Base-by-base conservation (phyloP, 2,329 filamentous ascomycete species). In the Fusarium bulbicola region DNA sequence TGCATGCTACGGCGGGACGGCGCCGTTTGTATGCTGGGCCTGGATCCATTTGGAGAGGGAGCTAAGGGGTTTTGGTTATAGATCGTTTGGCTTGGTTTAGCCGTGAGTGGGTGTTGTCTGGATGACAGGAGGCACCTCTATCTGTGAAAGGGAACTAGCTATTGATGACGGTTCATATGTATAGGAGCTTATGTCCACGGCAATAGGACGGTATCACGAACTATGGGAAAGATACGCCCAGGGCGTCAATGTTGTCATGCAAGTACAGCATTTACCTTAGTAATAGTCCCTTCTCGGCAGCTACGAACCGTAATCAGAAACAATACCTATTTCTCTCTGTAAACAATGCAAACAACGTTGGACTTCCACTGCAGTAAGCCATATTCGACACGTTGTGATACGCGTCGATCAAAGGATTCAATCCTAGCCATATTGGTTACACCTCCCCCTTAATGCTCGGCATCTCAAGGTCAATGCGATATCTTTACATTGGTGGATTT, bases 1-100 rank as follows among this genome's bases (percentile, higher is more conserved):
- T 60, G 45, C 58, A 60, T 13, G 58, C 58, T 42, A 60, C 46
- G 13, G 58, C 58, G 18, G 58, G 58, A 60, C 58, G 58, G 7
- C 58, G 58, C 18, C 58, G 58, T 60, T 52, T 60, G 46, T 53
- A 60, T 32, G 58, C 58, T 30, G 58, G 58, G 12, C 58, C 58
- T 53, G 58, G 58, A 28, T 60, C 45, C 58, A 60, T 60, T 18
- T 16, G 28, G 4, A 37, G 18, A 11, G 20, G 42, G 20, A 18
- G 32, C 7, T 37, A 21, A 47, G 4, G 7, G 32, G 34, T 28
- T 26, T 39, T 28, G 24, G 50, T 28, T 13, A 24, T 52, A 4
- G n/a, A 11, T 24, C 20, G 32, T 26, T 52, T 36, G 13, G 18
- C 4, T 24, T 24, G n/a, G 40, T 50, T 52, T 21, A 52, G 6